Conservation (phyloP, 2,329 filamentous ascomycete species). For the Talaromyces amestolkiae region DNA sequence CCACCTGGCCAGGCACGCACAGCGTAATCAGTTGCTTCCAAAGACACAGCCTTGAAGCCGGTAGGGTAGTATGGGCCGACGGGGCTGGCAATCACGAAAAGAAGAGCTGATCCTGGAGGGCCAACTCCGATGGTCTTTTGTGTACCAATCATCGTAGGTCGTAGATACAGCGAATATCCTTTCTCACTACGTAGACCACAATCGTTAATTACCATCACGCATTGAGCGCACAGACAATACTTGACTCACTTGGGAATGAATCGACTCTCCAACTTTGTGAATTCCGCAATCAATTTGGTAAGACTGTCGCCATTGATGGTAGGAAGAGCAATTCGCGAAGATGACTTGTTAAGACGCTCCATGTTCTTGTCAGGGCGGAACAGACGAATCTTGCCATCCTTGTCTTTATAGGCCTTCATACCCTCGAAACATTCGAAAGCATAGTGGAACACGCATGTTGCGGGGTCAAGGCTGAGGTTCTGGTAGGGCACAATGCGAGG, state of each 20-base stretch:
- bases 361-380: constrained; percentile 98
- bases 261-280: constrained; percentile 76
- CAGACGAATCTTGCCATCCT: constrained; percentile 71
- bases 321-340: constrained; percentile 86
- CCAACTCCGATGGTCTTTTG: constrained; percentile 91
- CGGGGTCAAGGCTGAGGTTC: constrained; percentile 93
- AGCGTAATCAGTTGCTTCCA: constrained; percentile 95
- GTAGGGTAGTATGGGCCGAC: constrained; percentile 98
- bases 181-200: constrained; percentile 46
- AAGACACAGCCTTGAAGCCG: constrained; percentile 92
- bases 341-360: constrained; percentile 87
- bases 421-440: constrained; percentile 98
- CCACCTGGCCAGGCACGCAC: constrained; percentile 97
- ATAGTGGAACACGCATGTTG: constrained; percentile 97
- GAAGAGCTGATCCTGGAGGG: constrained; percentile 83
- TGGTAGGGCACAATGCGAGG: constrained; percentile 90
- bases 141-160: constrained; percentile 95
- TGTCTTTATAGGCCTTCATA: constrained; percentile 98
- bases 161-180: constrained; percentile 92
- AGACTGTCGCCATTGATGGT: constrained; percentile 73
- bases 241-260: constrained; percentile 74
- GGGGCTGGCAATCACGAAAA: constrained; percentile 93
- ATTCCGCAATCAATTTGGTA: constrained; percentile 76
- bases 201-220: not conserved
- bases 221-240: not conserved